Conservation (phyloP, 2,329 filamentous ascomycete species). For the Pseudopyrenochaeta lycopersici region DNA sequence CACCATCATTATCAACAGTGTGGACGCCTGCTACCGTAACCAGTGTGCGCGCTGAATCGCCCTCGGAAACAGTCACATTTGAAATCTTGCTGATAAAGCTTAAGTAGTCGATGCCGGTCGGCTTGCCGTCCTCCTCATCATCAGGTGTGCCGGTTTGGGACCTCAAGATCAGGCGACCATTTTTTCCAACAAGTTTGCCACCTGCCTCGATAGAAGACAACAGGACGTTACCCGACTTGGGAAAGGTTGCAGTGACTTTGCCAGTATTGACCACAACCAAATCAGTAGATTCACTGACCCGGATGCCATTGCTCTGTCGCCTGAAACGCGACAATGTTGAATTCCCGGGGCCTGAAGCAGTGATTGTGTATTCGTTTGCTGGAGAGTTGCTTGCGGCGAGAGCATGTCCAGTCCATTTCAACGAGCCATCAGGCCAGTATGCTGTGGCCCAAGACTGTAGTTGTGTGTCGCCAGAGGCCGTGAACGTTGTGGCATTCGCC, state of each 20-base stretch:
- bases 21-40: slow-evolving; percentile 58
- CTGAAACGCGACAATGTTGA: slow-evolving; percentile 11
- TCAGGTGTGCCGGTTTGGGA: slow-evolving; percentile 60
- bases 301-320: slow-evolving; percentile 28
- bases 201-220: slow-evolving; percentile 40
- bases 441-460: slow-evolving; percentile 67
- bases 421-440: slow-evolving; percentile 68
- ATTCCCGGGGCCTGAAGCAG: slow-evolving; percentile 37
- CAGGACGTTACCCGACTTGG: slow-evolving; percentile 41
- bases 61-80: slow-evolving; percentile 59
- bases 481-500: slow-evolving; percentile 48
- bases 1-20: slow-evolving; percentile 26
- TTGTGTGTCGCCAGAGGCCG: slow-evolving; percentile 33
- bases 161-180: slow-evolving; percentile 59
- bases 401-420: slow-evolving; percentile 70
- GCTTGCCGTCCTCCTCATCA: slow-evolving; percentile 48
- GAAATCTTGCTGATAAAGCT: slow-evolving; percentile 62
- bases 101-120: slow-evolving; percentile 52
- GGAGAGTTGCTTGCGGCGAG: slow-evolving; percentile 55
- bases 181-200: slow-evolving; percentile 54
- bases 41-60: slow-evolving; percentile 55
- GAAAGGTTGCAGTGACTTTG: slow-evolving; percentile 44
- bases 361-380: slow-evolving; percentile 57
- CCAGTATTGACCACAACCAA: slow-evolving; percentile 42
- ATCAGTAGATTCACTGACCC: slow-evolving; percentile 32